Evolutionary conservation across 2,329 filamentous ascomycete species (phyloP).

Genomic region (Aspergillus piperis): DNA sequence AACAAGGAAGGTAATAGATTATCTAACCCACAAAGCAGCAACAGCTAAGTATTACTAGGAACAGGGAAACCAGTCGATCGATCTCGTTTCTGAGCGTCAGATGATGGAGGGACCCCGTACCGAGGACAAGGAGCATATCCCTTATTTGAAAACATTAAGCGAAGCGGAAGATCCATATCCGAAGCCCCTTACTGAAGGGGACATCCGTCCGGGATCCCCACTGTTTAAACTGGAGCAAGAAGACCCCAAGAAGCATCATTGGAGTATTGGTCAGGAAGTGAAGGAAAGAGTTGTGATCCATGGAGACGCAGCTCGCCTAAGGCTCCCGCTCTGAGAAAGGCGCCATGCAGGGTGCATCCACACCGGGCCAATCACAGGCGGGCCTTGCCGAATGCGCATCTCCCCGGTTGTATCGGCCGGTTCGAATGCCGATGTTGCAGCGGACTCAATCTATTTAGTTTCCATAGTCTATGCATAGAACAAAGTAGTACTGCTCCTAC

Average conservation of each 20-base stretch:
- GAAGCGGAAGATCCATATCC: not conserved
- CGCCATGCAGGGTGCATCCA: slow-evolving; percentile 26
- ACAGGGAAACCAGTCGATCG: not conserved
- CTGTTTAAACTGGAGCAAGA: not conserved
- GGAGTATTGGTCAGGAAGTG: not conserved
- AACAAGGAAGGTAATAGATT: not conserved
- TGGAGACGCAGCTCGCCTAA: slow-evolving; percentile 35
- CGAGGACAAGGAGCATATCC: slow-evolving; percentile 1
- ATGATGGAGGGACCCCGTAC: not conserved
- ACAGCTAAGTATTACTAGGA: not conserved
- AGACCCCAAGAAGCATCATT: not conserved
- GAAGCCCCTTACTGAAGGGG: not conserved
- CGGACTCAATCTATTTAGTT: not conserved
- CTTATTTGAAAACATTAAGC: not conserved
- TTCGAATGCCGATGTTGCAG: not conserved
- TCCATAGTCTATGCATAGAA: too few species aligned
- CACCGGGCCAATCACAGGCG: slow-evolving; percentile 34
- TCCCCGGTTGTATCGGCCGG: not conserved
- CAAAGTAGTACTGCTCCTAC: too few species aligned
- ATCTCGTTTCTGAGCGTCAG: not conserved
- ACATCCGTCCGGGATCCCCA: slow-evolving; percentile 1
- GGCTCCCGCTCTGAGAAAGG: slow-evolving; percentile 41
- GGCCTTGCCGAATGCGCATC: slow-evolving; percentile 33
- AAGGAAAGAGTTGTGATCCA: not conserved
- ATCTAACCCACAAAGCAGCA: not conserved